Base-by-base conservation (phyloP, 768 basidiomycete species). In the Xerocomellus intermedius region DNA sequence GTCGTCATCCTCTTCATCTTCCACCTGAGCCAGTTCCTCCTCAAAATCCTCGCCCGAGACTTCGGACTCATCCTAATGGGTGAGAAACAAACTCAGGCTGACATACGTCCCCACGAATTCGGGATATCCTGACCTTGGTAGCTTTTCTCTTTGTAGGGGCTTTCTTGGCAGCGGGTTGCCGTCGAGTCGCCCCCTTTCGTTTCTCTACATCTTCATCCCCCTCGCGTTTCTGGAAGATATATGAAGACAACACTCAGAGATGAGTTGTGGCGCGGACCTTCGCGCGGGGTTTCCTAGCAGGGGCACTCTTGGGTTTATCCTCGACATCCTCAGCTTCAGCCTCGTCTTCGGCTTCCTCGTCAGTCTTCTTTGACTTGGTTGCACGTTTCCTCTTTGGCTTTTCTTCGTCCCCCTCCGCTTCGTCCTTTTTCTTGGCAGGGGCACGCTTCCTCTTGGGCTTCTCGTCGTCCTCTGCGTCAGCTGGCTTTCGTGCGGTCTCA, bases 401-500 rank as follows among this genome's bases (percentile, higher is more conserved):
- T 51, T 62, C 70, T 38, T 69, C 71, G 55, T 73, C 73, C 32
- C 67, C 69, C 17, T 65, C 68, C n/a, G 60, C 67, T 22, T 67
- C 71, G 2, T 46, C 66, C 55, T 66, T 72, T 66, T 72, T 73
- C 72, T 71, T 75, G 54, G 69, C 58, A 7, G 65, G 62, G 52
- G 69, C 73, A 12, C 77, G 74, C 53, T 77, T 76, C 56, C 79
- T 80, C 73, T 81, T 82, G 69, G 80, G 80, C 12, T 83, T 80
- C 48, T 78, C 80, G 10, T 78, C 80, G 0, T 70, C 79, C n/a
- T 76, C 76, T 8, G 74, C 78, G 13, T 65, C 81, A 5, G 69
- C 76, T 8, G 80, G 71, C 61, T 88, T 91, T 57, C 77, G 78
- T 4, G 91, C 90, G 17, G 77, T 79, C 32, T 82, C 84, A 6